Evolutionary conservation across 2,329 filamentous ascomycete genomes (phyloP), one percentile per base, ranked within the genome.

Genomic region (Neoascochyta sp.): DNA sequence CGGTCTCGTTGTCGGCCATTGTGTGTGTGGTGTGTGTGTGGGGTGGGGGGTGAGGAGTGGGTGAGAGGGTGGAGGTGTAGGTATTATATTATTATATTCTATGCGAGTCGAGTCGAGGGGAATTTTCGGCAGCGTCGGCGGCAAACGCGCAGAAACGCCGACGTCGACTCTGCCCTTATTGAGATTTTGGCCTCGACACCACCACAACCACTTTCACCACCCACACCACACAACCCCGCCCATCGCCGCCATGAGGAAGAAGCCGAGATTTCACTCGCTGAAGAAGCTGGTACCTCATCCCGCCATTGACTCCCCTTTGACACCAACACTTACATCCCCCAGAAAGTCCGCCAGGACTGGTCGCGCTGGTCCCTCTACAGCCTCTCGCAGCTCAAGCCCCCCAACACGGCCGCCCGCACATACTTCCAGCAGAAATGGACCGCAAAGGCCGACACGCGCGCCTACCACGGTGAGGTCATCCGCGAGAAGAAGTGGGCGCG

Each of bases 391-490:
- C 55, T 76, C 18, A 65, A 53, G 23, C 54, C 63, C 2, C 76
- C 74, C 11, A 57, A 50, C 10, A 29, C 38, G 15, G 28, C 27
- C 2, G 28, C 34, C 3, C 47, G 46, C 15, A 95, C 89, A 24
- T 93, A 92, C 69, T 98, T 94, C 75, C 90, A 96, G 73, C 90
- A 96, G 68, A 98, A 98, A 82, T 98, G 90, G 90, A 66, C 68
- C 2, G 86, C 90, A 54, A 98, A 98, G 67, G 80, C 88, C 13
- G 64, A 81, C 44, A 78, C 86, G 22, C 81, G 92, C 47, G 81
- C 76, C 43, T 98, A 96, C 66, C 92, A 98, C 68, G 92, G 90
- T 65, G 90, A 95, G 62, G 86, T 95, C 59, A 82, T 98, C 48
- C 80, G 82, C 45, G 92, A 98, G 70, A 81, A 84, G 61, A 83